phyloP scores from a whole-genome alignment of 2,329 filamentous ascomycete genomes.

The Alternaria ventricosa region DNA sequence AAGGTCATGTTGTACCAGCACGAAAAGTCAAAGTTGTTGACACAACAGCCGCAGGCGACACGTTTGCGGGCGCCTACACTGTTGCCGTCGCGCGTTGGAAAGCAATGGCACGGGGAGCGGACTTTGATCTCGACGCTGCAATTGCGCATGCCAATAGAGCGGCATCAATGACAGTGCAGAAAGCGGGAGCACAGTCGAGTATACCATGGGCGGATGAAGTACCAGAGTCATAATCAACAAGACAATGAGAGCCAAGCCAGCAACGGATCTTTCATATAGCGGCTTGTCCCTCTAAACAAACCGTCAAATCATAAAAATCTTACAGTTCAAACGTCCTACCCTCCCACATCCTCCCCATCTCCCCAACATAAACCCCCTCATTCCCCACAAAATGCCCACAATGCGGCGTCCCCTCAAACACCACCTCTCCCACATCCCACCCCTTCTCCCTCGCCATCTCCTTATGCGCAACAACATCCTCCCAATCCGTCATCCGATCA shows the following conservation, averaged over 20 bases:
- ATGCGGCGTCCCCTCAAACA: slow-evolving; percentile 63
- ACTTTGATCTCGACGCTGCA: slow-evolving; percentile 62
- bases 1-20: slow-evolving; percentile 62
- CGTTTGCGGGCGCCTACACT: slow-evolving; percentile 89
- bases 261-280: not conserved
- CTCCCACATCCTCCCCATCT: slow-evolving; percentile 19
- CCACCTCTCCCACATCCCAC: slow-evolving; percentile 54
- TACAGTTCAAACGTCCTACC: not conserved
- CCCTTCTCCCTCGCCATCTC: slow-evolving; percentile 54
- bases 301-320: no score
- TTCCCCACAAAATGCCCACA: slow-evolving; percentile 65
- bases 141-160: slow-evolving; percentile 67
- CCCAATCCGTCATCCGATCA: slow-evolving; percentile 60
- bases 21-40: slow-evolving; percentile 81
- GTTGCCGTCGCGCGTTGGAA: slow-evolving; percentile 67
- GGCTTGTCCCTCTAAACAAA: no score
- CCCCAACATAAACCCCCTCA: slow-evolving; percentile 61
- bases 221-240: slow-evolving; percentile 21
- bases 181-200: slow-evolving; percentile 67
- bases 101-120: slow-evolving; percentile 49
- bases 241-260: not conserved
- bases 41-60: slow-evolving; percentile 93
- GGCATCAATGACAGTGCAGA: slow-evolving; percentile 71
- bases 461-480: slow-evolving; percentile 60
- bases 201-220: slow-evolving; percentile 71